These are phyloP conservation scores for Stephanodiscus triporus DNA, from an alignment of 108 stramenopile species.

Conservation along the genomic window DNA sequence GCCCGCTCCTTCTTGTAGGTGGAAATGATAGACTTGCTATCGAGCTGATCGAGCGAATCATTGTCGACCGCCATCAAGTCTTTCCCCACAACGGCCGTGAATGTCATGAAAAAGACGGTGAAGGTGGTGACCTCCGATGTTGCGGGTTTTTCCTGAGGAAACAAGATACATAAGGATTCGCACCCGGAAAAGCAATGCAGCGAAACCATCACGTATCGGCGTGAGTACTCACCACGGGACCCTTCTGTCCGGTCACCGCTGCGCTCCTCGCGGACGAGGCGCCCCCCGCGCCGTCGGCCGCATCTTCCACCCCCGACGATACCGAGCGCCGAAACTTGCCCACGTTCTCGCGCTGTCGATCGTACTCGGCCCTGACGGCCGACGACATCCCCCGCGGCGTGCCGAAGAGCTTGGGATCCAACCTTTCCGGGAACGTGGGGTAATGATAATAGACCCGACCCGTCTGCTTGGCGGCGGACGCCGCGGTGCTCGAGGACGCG, in stretches of 20 bases:
- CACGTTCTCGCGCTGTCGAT: slow-evolving; percentile 83
- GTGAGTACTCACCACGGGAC: slow-evolving; percentile 29
- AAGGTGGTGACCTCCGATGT: slow-evolving; percentile 79
- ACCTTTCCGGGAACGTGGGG: slow-evolving; percentile 71
- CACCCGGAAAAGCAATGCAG: background rate
- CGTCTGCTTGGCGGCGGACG: slow-evolving; percentile 57
- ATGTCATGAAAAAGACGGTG: slow-evolving; percentile 86
- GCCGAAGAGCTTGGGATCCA: slow-evolving; percentile 73
- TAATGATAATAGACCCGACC: slow-evolving; percentile 62
- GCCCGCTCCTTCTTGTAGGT: slow-evolving; percentile 46
- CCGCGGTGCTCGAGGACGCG: slow-evolving; percentile 48
- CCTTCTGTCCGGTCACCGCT: slow-evolving; percentile 20
- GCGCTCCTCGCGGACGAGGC: slow-evolving; percentile 22
- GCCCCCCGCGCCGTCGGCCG: slow-evolving; percentile 11
- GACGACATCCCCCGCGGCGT: slow-evolving; percentile 74
- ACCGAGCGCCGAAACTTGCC: slow-evolving; percentile 67
- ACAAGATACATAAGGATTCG: background rate
- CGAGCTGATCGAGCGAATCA: slow-evolving; percentile 54
- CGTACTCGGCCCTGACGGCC: slow-evolving; percentile 86
- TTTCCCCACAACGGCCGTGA: slow-evolving; percentile 77
- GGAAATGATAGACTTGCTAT: slow-evolving; percentile 69
- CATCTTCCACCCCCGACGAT: slow-evolving; percentile 21
- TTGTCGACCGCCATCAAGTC: slow-evolving; percentile 72
- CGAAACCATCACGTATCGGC: background rate
- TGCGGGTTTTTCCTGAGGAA: slow-evolving; percentile 32